Percentiles rank a stretch among this genome's conserved stretches.
These are phyloP conservation scores for Kazachstania africana DNA, from an alignment of 805 yeast genomes.

Conservation along the genomic window DNA sequence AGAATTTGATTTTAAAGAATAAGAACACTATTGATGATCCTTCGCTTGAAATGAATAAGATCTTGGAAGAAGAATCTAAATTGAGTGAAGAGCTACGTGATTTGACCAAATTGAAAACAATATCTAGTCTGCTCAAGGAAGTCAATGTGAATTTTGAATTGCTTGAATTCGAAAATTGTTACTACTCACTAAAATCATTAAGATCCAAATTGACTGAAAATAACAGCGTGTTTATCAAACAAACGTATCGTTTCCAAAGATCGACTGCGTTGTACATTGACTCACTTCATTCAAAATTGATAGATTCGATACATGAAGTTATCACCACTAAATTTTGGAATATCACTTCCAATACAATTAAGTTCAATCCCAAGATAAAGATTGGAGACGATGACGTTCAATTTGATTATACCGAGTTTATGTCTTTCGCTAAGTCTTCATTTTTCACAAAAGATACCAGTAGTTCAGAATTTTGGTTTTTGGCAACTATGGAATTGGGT, in stretches of 20 bases:
- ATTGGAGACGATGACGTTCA: slow-evolving; percentile 7
- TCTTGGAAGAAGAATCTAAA: slow-evolving; percentile 9
- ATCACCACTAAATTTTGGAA: slow-evolving; percentile 17
- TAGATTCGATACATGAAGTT: slow-evolving; percentile 9
- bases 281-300: slow-evolving; percentile 15
- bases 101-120: slow-evolving; percentile 8
- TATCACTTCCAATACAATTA: slow-evolving; percentile 5
- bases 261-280: slow-evolving; percentile 18
- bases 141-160: slow-evolving; percentile 19
- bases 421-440: slow-evolving; percentile 8
- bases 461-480: slow-evolving; percentile 17
- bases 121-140: slow-evolving; percentile 17
- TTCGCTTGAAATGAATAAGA: background rate
- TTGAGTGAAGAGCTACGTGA: slow-evolving; percentile 14
- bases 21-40: background rate
- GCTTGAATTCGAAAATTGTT: slow-evolving; percentile 24
- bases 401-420: slow-evolving; percentile 10
- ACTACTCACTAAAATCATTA: slow-evolving; percentile 19
- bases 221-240: slow-evolving; percentile 8
- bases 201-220: slow-evolving; percentile 14
- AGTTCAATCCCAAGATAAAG: slow-evolving; percentile 4
- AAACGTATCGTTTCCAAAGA: slow-evolving; percentile 20
- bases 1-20: no score
- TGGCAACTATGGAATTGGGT: slow-evolving; percentile 14
- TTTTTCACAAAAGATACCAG: slow-evolving; percentile 10